Conservation (phyloP, 495 filamentous ascomycete genomes). For the Penicillium atrosanguineum region DNA sequence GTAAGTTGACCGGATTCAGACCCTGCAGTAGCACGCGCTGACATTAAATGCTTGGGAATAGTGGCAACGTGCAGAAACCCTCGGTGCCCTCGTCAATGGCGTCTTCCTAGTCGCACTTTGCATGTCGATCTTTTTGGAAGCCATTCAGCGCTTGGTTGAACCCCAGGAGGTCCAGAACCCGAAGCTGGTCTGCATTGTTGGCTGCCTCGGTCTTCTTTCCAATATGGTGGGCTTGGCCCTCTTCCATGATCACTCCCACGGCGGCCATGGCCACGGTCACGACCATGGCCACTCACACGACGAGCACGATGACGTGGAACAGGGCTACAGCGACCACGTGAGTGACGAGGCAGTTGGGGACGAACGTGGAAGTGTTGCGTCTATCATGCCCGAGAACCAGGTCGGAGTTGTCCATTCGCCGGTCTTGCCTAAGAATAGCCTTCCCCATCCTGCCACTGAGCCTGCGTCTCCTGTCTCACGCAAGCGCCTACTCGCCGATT, state of each 20-base stretch:
- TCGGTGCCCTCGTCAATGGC: conserved; percentile 93
- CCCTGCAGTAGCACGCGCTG: conserved; percentile 11
- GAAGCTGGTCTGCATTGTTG: conserved; percentile 81
- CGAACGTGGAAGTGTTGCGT: conserved; percentile 45
- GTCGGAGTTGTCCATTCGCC: conserved; percentile 17
- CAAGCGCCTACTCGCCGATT: conserved; percentile 30
- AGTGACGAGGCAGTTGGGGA: conserved; percentile 34
- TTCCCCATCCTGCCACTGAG: conserved; percentile 34
- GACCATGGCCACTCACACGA: conserved; percentile 37
- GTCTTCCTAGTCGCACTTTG: conserved; percentile 96
- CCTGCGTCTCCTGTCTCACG: conserved; percentile 29
- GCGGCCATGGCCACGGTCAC: conserved; percentile 54
- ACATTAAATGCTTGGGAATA: conserved; percentile 41
- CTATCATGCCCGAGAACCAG: conserved; percentile 39
- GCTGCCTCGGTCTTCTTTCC: conserved; percentile 78
- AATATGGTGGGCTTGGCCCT: conserved; percentile 88
- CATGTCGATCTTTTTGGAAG: conserved; percentile 92
- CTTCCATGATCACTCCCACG: conserved; percentile 90
- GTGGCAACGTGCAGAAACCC: conserved; percentile 97
- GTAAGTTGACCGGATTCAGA: conserved; percentile 48
- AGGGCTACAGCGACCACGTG: conserved; percentile 44
- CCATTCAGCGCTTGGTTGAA: conserved; percentile 83
- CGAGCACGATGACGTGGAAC: conserved; percentile 40
- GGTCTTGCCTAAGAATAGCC: conserved; percentile 35
- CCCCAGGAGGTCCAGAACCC: conserved; percentile 82